Evolutionary conservation across 176 grass and related monocot species (phyloP), one percentile per base, ranked within the genome.

Genomic region (Hyparrhenia diplandra): DNA sequence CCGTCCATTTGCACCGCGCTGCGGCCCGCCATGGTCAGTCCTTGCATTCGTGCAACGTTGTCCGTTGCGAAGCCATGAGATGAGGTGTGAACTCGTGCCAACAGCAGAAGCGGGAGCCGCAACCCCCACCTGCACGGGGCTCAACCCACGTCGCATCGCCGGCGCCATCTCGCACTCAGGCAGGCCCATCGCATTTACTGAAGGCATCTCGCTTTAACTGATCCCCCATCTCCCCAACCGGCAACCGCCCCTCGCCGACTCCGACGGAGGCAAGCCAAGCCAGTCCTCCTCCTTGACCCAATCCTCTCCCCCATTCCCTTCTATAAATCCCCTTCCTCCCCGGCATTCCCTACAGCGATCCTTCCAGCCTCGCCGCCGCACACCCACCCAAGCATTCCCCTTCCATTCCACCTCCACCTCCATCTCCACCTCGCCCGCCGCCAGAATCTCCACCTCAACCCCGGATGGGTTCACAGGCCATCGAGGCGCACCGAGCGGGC

Each of bases 401-500:
- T 46, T 25, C 30, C 27, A 4, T 57, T 31, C 18, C n/a, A 43
- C 12, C 2, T 34, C 47, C 59, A 8, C 3, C n/a, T n/a, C n/a
- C n/a, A n/a, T n/a, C 30, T 62, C 68, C 66, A 5, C 9, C 54
- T 43, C 12, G 17, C n/a, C n/a, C n/a, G n/a, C 16, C 47, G 17
- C 17, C 16, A 5, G 5, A 3, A 13, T 3, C 55, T 32, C 31
- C n/a, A 1, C 23, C 2, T 30, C 13, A 5, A 17, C 0, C 10
- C 17, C 0, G 25, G 6, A 94, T 94, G 92, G 75, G 82, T 12
- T 73, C 82, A 6, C 86, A 86, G 83, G 69, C 79, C n/a, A 86
- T 94, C 71, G 92, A 89, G 80, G 28, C 34, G 34, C 86, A 91
- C 24, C 20, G 92, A 13, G 83, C 70, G 35, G 92, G 92, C 1